A percentile compares a stretch with the other conserved stretches of the same genome.
These are phyloP conservation scores for Talaromyces verruculosus DNA, from an alignment of 2,329 filamentous ascomycete species.

Conservation along the genomic window DNA sequence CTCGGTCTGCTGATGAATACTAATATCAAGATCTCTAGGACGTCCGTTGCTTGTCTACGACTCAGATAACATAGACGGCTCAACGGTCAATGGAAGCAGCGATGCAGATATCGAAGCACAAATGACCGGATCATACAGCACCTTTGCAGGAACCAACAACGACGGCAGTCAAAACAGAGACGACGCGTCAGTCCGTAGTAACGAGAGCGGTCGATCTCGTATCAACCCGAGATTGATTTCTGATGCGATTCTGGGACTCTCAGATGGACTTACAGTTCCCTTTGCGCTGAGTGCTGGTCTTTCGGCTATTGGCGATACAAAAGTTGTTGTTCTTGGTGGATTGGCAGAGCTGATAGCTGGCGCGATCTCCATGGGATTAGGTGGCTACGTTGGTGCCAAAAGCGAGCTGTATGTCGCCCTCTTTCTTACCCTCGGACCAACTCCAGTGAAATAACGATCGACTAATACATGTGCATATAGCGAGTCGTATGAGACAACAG, in stretches of 20 bases:
- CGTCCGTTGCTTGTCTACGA: constrained; percentile 34
- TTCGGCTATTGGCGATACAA: constrained; percentile 54
- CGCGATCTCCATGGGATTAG: constrained; percentile 70
- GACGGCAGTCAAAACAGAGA: constrained; percentile 4
- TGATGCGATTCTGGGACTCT: constrained; percentile 68
- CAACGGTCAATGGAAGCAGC: constrained; percentile 27
- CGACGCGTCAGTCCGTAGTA: constrained; percentile 19
- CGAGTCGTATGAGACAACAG: constrained; percentile 49
- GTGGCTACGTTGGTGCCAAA: constrained; percentile 61
- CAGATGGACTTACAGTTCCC: constrained; percentile 71
- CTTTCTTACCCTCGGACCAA: background rate
- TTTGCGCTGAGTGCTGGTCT: constrained; percentile 73
- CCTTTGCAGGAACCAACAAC: constrained; percentile 28
- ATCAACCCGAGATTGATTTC: constrained; percentile 49
- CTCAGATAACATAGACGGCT: constrained; percentile 28
- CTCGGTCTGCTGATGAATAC: background rate
- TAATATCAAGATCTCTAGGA: constrained; percentile 24
- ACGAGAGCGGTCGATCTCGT: constrained; percentile 33
- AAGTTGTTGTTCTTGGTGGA: constrained; percentile 65
- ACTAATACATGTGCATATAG: constrained; percentile 27
- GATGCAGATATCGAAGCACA: constrained; percentile 37
- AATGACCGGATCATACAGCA: constrained; percentile 32
- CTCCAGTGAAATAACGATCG: background rate
- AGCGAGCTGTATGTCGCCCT: constrained; percentile 49
- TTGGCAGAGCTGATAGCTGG: constrained; percentile 70